phyloP scores from a whole-genome alignment of 129 eudicot species.

The Flaveria brownii region DNA sequence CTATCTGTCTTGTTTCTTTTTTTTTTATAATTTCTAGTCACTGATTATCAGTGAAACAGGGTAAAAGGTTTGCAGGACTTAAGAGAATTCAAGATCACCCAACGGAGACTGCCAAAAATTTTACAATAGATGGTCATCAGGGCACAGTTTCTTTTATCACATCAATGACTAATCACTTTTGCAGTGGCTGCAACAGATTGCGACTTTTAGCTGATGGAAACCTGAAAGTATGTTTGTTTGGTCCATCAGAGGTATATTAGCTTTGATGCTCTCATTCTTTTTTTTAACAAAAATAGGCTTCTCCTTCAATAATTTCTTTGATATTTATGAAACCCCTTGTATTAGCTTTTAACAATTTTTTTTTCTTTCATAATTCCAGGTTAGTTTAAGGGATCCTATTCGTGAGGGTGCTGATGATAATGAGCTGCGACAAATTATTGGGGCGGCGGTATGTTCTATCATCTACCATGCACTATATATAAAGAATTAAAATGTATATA shows the following conservation, averaged over 20 bases:
- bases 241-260: slow-evolving; percentile 83
- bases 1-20: background rate
- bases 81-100: slow-evolving; percentile 76
- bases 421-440: slow-evolving; percentile 71
- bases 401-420: slow-evolving; percentile 84
- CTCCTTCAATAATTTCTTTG: background rate
- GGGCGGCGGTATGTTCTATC: slow-evolving; percentile 68
- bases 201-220: slow-evolving; percentile 97
- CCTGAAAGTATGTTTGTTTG: slow-evolving; percentile 94
- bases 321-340: slow-evolving; percentile 5
- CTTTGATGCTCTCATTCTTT: background rate
- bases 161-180: slow-evolving; percentile 96
- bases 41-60: slow-evolving; percentile 55
- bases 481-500: background rate
- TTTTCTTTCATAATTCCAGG: slow-evolving; percentile 44
- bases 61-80: slow-evolving; percentile 51
- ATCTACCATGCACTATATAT: slow-evolving; percentile 11
- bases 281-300: background rate
- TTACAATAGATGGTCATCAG: slow-evolving; percentile 75
- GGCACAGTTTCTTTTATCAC: slow-evolving; percentile 96
- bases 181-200: slow-evolving; percentile 92
- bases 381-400: slow-evolving; percentile 96
- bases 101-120: slow-evolving; percentile 94
- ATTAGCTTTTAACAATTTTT: background rate
- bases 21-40: slow-evolving; percentile 17